phyloP scores from a whole-genome alignment of 768 basidiomycete species.

The Rhodotorula sphaerocarpa region DNA sequence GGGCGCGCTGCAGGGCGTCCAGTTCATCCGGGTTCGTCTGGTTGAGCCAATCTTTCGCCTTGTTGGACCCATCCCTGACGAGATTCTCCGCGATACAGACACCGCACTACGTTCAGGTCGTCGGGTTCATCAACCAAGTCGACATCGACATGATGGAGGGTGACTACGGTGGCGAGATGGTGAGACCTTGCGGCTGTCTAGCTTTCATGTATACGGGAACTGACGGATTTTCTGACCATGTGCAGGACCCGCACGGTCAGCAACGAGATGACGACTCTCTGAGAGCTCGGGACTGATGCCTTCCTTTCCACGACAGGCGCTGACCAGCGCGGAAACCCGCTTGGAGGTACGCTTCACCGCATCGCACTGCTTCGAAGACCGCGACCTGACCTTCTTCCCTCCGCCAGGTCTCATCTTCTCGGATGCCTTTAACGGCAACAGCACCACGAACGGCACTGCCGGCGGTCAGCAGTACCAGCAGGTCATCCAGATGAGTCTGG shows the following conservation, averaged over 20 bases:
- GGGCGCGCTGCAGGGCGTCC: conserved; percentile 58
- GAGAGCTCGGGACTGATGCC: no score
- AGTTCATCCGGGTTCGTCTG: conserved; percentile 49
- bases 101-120: conserved; percentile 47
- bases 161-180: conserved; percentile 62
- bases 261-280: no score
- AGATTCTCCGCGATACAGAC: conserved; percentile 41
- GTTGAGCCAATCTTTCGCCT: no score
- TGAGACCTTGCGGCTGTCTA: no score
- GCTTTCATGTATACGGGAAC: no score
- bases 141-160: conserved; percentile 50
- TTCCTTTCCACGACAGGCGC: conserved; percentile 45
- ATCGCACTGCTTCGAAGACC: neutral
- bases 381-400: conserved; percentile 43
- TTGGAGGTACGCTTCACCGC: conserved; percentile 22
- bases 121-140: conserved; percentile 60
- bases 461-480: conserved; percentile 45
- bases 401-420: conserved; percentile 65
- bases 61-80: no score
- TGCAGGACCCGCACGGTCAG: conserved; percentile 58
- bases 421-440: conserved; percentile 49
- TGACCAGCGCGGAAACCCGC: conserved; percentile 61
- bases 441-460: conserved; percentile 45
- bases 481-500: conserved; percentile 58
- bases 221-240: no score